These are phyloP conservation scores for Blastomyces parvus DNA, from an alignment of 2,329 filamentous ascomycete genomes.

Conservation along the genomic window DNA sequence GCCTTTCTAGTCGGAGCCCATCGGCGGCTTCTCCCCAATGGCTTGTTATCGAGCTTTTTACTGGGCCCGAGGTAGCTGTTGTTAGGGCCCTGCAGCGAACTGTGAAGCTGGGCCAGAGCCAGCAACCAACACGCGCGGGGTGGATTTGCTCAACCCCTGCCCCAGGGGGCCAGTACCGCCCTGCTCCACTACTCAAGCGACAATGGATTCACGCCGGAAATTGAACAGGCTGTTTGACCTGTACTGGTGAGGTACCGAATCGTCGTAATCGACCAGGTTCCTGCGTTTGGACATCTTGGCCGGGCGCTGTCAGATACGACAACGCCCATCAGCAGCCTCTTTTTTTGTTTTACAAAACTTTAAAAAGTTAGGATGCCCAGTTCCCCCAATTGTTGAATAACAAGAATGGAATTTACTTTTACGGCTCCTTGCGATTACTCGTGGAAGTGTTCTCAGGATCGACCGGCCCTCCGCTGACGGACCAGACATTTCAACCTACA, in stretches of 20 bases:
- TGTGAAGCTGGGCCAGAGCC: neutral
- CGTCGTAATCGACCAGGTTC: conserved; percentile 2
- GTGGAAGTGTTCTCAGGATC: neutral
- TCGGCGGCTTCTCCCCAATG: neutral
- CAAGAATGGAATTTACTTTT: neutral
- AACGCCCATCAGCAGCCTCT: neutral
- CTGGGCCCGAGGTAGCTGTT: neutral
- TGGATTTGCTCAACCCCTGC: conserved; percentile 4
- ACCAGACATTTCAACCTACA: neutral
- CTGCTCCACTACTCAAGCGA: neutral
- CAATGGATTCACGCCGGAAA: conserved; percentile 1
- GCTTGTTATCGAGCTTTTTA: neutral
- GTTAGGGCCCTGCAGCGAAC: neutral
- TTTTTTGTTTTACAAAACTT: neutral
- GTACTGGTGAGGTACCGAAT: neutral
- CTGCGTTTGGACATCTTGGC: conserved; percentile 1
- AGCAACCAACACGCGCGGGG: neutral
- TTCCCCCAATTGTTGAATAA: neutral
- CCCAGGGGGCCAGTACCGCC: neutral
- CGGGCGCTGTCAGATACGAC: conserved; percentile 3
- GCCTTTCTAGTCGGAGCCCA: neutral
- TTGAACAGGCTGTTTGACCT: neutral
- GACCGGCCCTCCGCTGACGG: neutral
- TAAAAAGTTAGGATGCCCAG: neutral
- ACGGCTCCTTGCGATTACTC: neutral